A percentile compares a stretch with the other conserved stretches of the same genome.
These are phyloP conservation scores for Dalechampia spathulata DNA, from an alignment of 441 rosid species.

Conservation along the genomic window DNA sequence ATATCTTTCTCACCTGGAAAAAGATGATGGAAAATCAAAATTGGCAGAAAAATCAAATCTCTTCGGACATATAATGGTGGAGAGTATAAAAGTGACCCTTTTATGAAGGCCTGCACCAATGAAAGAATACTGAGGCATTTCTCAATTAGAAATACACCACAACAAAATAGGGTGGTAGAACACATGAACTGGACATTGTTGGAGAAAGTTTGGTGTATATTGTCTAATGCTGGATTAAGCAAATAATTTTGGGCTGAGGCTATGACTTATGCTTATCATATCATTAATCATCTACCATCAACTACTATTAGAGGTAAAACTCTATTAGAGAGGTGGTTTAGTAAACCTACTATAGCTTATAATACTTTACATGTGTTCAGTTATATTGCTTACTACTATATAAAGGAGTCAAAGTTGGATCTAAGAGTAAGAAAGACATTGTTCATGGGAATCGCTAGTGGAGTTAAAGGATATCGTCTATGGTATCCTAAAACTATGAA, in stretches of 20 bases:
- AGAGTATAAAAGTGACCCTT: too few species aligned
- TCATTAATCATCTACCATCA: not conserved
- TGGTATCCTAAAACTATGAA: not conserved
- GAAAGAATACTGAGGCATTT: too few species aligned
- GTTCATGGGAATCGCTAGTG: not conserved
- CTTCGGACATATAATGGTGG: too few species aligned
- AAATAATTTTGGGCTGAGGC: not conserved
- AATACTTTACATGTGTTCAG: too few species aligned
- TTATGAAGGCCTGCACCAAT: too few species aligned
- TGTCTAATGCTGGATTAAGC: not conserved
- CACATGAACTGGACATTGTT: not conserved
- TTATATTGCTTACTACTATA: not conserved
- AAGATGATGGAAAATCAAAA: too few species aligned
- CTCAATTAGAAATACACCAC: too few species aligned
- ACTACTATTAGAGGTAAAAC: not conserved
- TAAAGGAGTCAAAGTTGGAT: too few species aligned
- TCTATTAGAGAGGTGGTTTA: not conserved
- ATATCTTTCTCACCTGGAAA: too few species aligned
- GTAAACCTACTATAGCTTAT: too few species aligned
- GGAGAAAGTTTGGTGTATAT: not conserved
- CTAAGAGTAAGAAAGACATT: not conserved
- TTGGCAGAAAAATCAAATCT: too few species aligned
- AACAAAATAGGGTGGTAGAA: too few species aligned
- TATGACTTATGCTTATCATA: not conserved
- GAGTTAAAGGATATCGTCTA: not conserved